Evolutionary conservation across 2,329 filamentous ascomycete genomes (phyloP).

Genomic region (Xylariaceae sp.): DNA sequence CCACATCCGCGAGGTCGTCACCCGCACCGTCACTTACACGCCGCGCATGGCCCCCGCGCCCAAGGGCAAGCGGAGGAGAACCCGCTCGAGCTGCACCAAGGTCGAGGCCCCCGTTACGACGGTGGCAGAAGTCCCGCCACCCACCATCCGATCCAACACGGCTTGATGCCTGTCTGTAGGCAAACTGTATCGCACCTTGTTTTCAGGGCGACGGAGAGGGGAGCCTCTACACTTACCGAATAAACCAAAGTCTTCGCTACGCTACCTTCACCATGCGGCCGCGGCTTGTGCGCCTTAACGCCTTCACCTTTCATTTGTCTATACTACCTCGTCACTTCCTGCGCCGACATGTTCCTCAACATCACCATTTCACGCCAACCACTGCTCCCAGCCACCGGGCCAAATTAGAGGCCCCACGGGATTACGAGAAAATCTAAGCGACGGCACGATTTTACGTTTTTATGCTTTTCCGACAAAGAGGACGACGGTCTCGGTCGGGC

Average conservation of each 20-base stretch:
- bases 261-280: neutral
- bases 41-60: conserved; percentile 77
- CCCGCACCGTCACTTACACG: conserved; percentile 89
- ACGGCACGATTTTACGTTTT: conserved; percentile 3
- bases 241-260: conserved; percentile 16
- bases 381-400: neutral
- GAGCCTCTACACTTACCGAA: conserved; percentile 8
- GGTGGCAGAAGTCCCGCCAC: conserved; percentile 1
- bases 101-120: conserved; percentile 12
- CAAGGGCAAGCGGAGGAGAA: conserved; percentile 84
- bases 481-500: conserved; percentile 1
- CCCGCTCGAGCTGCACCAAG: conserved; percentile 23
- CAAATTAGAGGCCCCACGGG: neutral
- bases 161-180: no score
- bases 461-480: neutral
- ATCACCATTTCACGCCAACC: conserved; percentile 2
- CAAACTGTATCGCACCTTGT: conserved; percentile 2
- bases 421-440: conserved; percentile 1
- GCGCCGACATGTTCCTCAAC: conserved; percentile 1
- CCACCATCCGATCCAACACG: conserved; percentile 16
- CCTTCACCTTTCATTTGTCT: conserved; percentile 19
- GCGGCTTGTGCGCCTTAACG: conserved; percentile 3
- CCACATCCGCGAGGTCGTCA: conserved; percentile 81
- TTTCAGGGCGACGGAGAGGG: neutral
- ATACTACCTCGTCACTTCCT: conserved; percentile 6